Conservation (phyloP, 495 filamentous ascomycete genomes). For the Chaetomium tenue region DNA sequence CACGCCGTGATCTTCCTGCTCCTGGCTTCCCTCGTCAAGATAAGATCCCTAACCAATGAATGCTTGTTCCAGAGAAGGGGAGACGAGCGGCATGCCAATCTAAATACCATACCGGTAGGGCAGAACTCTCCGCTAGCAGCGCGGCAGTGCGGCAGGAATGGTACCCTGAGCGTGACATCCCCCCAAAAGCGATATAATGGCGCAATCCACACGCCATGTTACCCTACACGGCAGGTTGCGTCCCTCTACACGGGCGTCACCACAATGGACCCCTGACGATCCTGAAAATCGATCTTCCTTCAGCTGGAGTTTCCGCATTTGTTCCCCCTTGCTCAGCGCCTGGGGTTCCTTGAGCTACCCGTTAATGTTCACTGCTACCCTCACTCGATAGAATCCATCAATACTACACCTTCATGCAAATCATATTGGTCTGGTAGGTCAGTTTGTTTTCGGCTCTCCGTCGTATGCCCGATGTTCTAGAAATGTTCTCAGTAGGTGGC, state of each 20-base stretch:
- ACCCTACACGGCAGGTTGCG: background rate
- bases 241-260: background rate
- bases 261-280: background rate
- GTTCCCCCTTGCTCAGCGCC: background rate
- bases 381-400: background rate
- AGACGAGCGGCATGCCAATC: conserved; percentile 19
- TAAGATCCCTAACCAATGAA: conserved; percentile 7
- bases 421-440: background rate
- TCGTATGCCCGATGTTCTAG: background rate
- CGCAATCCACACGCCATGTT: conserved; percentile 5
- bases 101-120: conserved; percentile 21
- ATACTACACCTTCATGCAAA: background rate
- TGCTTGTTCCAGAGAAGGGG: conserved; percentile 9
- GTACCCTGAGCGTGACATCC: conserved; percentile 22
- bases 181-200: background rate
- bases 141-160: conserved; percentile 18
- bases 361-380: background rate
- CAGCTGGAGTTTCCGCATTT: background rate
- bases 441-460: background rate
- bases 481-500: background rate
- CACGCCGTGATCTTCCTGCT: no score
- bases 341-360: background rate
- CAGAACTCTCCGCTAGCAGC: background rate
- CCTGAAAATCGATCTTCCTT: background rate
- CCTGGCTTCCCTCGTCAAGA: conserved; percentile 8